Evolutionary conservation across 2,329 filamentous ascomycete genomes (phyloP).

Genomic region (Alternaria sp.): DNA sequence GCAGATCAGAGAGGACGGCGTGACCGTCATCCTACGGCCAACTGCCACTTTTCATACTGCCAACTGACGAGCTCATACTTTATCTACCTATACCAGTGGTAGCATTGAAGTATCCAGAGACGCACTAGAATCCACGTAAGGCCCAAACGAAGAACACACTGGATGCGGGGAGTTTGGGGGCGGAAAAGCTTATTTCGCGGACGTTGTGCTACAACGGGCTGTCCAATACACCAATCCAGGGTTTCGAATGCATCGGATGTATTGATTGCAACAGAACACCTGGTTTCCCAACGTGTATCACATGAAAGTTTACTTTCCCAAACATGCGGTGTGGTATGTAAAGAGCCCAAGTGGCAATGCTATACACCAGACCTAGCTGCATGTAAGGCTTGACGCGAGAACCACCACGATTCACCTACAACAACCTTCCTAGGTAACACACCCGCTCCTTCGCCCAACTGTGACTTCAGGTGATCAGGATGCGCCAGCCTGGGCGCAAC

Average conservation of each 20-base stretch:
- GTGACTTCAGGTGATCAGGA: background rate
- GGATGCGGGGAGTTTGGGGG: conserved; percentile 27
- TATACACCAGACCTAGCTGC: background rate
- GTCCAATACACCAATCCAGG: background rate
- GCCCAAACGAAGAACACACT: conserved; percentile 12
- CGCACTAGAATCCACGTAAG: conserved; percentile 12
- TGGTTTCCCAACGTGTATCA: background rate
- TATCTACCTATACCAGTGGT: background rate
- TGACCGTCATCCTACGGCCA: background rate
- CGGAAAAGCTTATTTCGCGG: conserved; percentile 23
- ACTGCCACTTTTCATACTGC: background rate
- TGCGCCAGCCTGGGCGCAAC: conserved; percentile 1
- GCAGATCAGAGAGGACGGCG: background rate
- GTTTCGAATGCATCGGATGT: background rate
- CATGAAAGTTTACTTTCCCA: background rate
- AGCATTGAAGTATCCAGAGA: background rate
- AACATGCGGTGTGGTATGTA: background rate
- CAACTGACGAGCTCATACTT: background rate
- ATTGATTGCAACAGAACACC: background rate
- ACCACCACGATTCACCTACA: background rate
- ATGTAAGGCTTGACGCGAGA: background rate
- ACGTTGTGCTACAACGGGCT: conserved; percentile 11
- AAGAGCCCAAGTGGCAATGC: background rate
- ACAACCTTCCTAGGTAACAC: background rate
- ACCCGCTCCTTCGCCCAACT: background rate